Evolutionary conservation across 108 stramenopile species (phyloP), one percentile per base, ranked within the genome.

Genomic region (Conticribra guillardii): DNA sequence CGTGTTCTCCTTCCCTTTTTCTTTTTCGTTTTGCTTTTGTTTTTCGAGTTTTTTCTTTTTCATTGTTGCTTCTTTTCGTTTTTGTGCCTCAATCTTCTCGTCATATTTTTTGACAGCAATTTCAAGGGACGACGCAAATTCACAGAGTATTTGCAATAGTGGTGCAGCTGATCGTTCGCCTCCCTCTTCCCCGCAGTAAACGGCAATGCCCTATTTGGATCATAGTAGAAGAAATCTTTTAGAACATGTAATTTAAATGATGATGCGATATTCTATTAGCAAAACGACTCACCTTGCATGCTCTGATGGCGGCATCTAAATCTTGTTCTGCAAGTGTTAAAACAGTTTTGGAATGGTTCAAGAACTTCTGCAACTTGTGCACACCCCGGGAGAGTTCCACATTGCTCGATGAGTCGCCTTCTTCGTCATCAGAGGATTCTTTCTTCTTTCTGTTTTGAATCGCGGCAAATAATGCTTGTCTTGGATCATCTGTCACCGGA

Each of bases 101-200:
- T 95, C 89, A 56, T 95, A 81, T 61, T 89, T 92, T 60, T 75
- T 76, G 1, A 95, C 76, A 1, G 88, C 89, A 44, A 41, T 61
- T 26, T 82, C 77, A 0, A 95, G 79, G 48, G 78, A 87, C 21
- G 65, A 53, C 0, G 85, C 85, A 68, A 95, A 95, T 24, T 81
- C 64, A 34, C 83, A 75, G 27, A 95, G 64, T 64, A 95, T 84
- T 73, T 82, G 81, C 51, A 95, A 71, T 21, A 95, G 47, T 1
- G 74, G 67, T 0, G 77, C 48, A 14, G 89, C 74, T 0, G 80
- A 64, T 65, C 71, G 56, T 58, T 89, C 88, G n/a, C 88, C 86
- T n/a, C 89, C 85, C 26, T 76, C 59, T 62, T 95, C 94, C 47
- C 94, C 90, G 57, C 88, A 92, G 59, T 87, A 92, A 24, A 79